Evolutionary conservation across 2,329 filamentous ascomycete species (phyloP).

Genomic region (Pseudopithomyces chartarum): DNA sequence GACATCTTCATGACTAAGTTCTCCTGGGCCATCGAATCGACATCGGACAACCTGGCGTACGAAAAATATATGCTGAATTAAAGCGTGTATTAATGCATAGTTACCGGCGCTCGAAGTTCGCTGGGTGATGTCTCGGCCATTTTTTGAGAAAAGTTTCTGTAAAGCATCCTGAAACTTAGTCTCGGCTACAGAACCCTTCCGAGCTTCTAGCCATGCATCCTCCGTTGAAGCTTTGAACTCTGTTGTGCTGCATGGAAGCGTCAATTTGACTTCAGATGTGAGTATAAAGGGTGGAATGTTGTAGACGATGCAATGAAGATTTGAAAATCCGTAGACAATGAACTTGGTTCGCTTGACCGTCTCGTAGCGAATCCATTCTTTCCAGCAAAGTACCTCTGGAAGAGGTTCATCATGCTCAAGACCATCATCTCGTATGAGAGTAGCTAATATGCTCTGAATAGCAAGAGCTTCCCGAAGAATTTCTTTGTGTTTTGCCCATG

Average conservation of each 20-base stretch:
- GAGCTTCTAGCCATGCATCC: conserved; percentile 53
- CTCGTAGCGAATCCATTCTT: conserved; percentile 60
- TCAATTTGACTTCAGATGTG: conserved; percentile 59
- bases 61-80: conserved; percentile 74
- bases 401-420: conserved; percentile 61
- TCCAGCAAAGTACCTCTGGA: conserved; percentile 59
- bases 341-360: conserved; percentile 60
- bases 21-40: conserved; percentile 36
- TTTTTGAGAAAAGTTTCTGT: conserved; percentile 39
- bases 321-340: conserved; percentile 63
- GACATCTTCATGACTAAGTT: conserved; percentile 47
- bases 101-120: conserved; percentile 56
- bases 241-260: conserved; percentile 59
- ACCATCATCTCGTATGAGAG: conserved; percentile 60
- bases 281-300: conserved; percentile 64
- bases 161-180: conserved; percentile 40
- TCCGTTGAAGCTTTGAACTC: conserved; percentile 61
- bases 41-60: conserved; percentile 59
- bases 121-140: conserved; percentile 38
- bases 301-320: conserved; percentile 66
- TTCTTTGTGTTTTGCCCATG: conserved; percentile 63
- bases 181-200: conserved; percentile 27
- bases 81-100: conserved; percentile 72
- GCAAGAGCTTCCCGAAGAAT: conserved; percentile 62
- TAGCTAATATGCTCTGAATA: conserved; percentile 61